Evolutionary conservation across 2,329 filamentous ascomycete genomes (phyloP).

Genomic region (Corinectria fuckeliana): DNA sequence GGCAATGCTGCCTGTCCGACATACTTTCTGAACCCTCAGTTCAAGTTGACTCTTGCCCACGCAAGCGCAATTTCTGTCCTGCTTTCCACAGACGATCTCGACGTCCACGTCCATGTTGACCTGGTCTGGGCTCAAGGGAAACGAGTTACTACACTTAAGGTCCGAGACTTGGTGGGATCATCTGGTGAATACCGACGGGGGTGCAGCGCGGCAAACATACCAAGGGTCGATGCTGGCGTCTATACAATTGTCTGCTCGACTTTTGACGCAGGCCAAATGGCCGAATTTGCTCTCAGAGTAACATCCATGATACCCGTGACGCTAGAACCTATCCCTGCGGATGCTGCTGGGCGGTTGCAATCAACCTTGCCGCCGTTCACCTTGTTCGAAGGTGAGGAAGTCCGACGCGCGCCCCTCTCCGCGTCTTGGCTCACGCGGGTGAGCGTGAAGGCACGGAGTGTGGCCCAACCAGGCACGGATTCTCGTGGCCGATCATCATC

Average conservation of each 20-base stretch:
- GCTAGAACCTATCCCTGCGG: constrained; percentile 68
- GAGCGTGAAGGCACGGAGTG: constrained; percentile 43
- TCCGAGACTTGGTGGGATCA: constrained; percentile 79
- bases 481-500: constrained; percentile 43
- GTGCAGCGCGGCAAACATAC: constrained; percentile 72
- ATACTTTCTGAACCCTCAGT: constrained; percentile 91
- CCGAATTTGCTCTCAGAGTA: constrained; percentile 77
- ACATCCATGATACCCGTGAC: constrained; percentile 64
- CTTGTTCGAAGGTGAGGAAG: constrained; percentile 52
- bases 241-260: constrained; percentile 94
- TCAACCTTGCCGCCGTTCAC: constrained; percentile 63
- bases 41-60: constrained; percentile 65
- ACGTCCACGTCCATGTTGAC: constrained; percentile 83
- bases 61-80: constrained; percentile 73
- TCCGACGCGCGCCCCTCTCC: constrained; percentile 48
- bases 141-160: constrained; percentile 71
- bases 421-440: constrained; percentile 63
- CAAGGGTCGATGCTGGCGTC: constrained; percentile 68
- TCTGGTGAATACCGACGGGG: constrained; percentile 90
- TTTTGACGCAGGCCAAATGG: constrained; percentile 80
- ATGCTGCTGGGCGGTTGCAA: constrained; percentile 76
- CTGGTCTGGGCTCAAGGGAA: constrained; percentile 79
- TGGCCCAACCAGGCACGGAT: constrained; percentile 36
- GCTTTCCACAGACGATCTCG: constrained; percentile 69
- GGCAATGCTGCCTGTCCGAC: constrained; percentile 79